Conservation (phyloP, 2,329 filamentous ascomycete species). For the Fusarium longipes region DNA sequence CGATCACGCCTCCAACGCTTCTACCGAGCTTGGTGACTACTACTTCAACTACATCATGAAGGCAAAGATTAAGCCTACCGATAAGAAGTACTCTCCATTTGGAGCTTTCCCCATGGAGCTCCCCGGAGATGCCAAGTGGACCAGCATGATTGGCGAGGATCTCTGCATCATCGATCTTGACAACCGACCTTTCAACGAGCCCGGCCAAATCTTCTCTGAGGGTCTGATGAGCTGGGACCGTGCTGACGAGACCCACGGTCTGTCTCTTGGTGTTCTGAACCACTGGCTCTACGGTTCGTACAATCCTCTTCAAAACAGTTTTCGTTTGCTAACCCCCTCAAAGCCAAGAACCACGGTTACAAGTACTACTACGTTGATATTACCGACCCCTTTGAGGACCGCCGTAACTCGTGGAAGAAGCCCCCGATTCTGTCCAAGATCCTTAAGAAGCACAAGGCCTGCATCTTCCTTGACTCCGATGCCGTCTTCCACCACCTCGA, state of each 20-base stretch:
- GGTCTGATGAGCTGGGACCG: constrained; percentile 53
- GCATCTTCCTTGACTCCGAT: constrained; percentile 59
- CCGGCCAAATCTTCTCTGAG: constrained; percentile 52
- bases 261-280: constrained; percentile 57
- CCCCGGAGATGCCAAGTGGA: constrained; percentile 47
- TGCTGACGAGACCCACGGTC: constrained; percentile 48
- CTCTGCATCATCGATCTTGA: constrained; percentile 61
- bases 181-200: constrained; percentile 53
- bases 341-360: constrained; percentile 60
- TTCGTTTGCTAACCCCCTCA: constrained; percentile 35
- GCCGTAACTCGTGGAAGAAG: constrained; percentile 61
- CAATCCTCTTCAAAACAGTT: neutral
- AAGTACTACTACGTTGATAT: constrained; percentile 59
- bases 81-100: constrained; percentile 45
- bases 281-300: constrained; percentile 57
- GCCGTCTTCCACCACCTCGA: constrained; percentile 58
- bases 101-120: constrained; percentile 52
- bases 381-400: constrained; percentile 52
- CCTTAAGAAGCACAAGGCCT: constrained; percentile 57
- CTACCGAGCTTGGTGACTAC: constrained; percentile 46
- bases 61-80: constrained; percentile 43
- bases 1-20: constrained; percentile 23
- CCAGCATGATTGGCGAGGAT: constrained; percentile 51
- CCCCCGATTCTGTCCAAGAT: constrained; percentile 56
- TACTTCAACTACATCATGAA: constrained; percentile 51